These are phyloP conservation scores for Aspergillus arachidicola DNA, from an alignment of 2,329 filamentous ascomycete species.

Conservation along the genomic window DNA sequence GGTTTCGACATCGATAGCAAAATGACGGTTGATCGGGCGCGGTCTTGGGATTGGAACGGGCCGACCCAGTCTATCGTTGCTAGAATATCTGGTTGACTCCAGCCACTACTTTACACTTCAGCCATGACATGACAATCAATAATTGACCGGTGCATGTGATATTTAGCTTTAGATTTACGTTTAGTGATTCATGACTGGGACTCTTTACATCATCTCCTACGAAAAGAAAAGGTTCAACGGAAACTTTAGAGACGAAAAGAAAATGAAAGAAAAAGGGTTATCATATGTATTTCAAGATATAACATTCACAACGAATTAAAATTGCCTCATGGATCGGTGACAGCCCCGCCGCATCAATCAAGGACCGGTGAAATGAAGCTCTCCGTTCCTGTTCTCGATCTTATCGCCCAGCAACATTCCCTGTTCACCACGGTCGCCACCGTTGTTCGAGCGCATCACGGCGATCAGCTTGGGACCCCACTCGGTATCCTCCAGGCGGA, in stretches of 20 bases:
- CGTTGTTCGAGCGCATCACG: slow-evolving; percentile 14
- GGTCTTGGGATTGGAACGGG: too few species aligned
- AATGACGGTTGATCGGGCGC: too few species aligned
- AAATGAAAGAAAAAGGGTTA: not conserved
- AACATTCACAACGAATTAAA: not conserved
- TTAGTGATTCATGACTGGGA: too few species aligned
- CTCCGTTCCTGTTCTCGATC: slow-evolving; percentile 21
- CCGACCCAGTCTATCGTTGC: too few species aligned
- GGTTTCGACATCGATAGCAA: too few species aligned
- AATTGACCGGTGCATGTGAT: not conserved
- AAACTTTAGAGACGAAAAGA: not conserved
- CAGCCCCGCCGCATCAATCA: not conserved
- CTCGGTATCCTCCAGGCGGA: slow-evolving; percentile 17
- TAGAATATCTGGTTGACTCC: not conserved
- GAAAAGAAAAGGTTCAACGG: not conserved
- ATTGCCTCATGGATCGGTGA: not conserved
- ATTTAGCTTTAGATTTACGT: too few species aligned
- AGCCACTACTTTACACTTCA: not conserved
- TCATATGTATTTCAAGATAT: not conserved
- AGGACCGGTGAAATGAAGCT: slow-evolving; percentile 5
- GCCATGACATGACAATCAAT: not conserved
- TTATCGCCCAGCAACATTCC: slow-evolving; percentile 21
- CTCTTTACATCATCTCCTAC: not conserved
- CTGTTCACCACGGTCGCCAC: slow-evolving; percentile 19
- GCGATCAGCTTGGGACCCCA: slow-evolving; percentile 22